Base-by-base conservation (phyloP, 352 stramenopile genomes). In the Globisporangium orthogonon region DNA sequence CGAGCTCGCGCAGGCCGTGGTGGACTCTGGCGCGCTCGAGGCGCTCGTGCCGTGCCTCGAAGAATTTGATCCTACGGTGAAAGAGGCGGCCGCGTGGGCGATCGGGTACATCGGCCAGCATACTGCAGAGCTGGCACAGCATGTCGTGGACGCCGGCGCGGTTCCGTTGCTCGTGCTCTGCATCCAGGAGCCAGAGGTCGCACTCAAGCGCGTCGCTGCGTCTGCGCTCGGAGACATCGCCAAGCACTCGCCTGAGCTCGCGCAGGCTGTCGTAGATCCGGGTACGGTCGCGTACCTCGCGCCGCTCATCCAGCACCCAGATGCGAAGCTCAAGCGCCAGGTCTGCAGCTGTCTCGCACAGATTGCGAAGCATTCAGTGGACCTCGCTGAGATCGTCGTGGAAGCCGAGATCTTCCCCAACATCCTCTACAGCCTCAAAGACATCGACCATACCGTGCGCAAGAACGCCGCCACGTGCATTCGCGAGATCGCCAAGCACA, bases 321-420 rank as follows among this genome's bases (percentile, higher is more conserved):
- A 98, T 63, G 86, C 88, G 41, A 98, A 98, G 60, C 76, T 98
- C 33, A 98, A 98, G 73, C 71, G 92, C 9, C 82, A 91, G 41
- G 76, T 90, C 5, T 97, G 90, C 76, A 94, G 85, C 65, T 95
- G 83, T 60, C 78, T 98, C 35, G 92, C 91, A 4, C 94, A 98
- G 66, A 97, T 98, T 52, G 87, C 94, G 52, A 98, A 98, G 65
- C 94, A 98, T 74, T 96, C 78, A 13, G 94, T 98, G 15, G 94
- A 98, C 62, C 76, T 98, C 33, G 94, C 94, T 0, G 94, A 98
- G 66, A 94, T 97, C 41, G 94, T 98, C 15, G 94, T 98, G 6
- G 94, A 98, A 61, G 91, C 94, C 10, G 94, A 98, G 64, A 95
- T 98, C 39, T 98, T 98, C 77, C 94, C 94, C 33, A 97, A 97